Conservation (phyloP, 148 eudicot genomes). For the Polygonum maritimum region DNA sequence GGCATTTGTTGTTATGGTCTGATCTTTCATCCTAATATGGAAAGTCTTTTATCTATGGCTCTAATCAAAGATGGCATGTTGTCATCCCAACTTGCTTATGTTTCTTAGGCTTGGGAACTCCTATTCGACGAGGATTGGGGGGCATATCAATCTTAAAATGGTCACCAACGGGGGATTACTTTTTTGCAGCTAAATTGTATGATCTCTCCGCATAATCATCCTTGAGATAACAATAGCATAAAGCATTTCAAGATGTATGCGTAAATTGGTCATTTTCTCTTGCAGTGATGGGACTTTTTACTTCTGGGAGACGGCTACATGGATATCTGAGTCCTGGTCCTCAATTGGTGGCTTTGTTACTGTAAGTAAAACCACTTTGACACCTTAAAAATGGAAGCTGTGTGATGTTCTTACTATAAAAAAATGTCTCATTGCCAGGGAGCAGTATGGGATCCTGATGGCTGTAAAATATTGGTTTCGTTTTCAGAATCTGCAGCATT, state of each 20-base stretch:
- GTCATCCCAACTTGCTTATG: slow-evolving; percentile 10
- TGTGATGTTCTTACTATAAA: neutral
- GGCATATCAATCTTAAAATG: slow-evolving; percentile 84
- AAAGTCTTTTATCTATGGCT: neutral
- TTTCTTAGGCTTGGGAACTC: slow-evolving; percentile 66
- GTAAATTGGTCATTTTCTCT: slow-evolving; percentile 8
- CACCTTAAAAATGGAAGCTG: neutral
- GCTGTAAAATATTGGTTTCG: slow-evolving; percentile 78
- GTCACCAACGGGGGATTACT: slow-evolving; percentile 96
- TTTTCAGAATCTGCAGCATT: slow-evolving; percentile 74
- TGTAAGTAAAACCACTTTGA: slow-evolving; percentile 30
- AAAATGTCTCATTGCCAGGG: slow-evolving; percentile 39
- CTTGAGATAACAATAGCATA: slow-evolving; percentile 3
- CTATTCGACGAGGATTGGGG: slow-evolving; percentile 90
- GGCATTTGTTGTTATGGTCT: neutral
- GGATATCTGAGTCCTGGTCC: slow-evolving; percentile 97
- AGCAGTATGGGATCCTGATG: slow-evolving; percentile 97
- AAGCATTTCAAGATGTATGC: neutral
- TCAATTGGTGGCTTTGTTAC: slow-evolving; percentile 84
- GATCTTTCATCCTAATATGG: neutral
- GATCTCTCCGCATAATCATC: slow-evolving; percentile 7
- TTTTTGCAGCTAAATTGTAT: slow-evolving; percentile 92
- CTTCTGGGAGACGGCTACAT: slow-evolving; percentile 94
- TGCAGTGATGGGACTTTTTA: slow-evolving; percentile 96
- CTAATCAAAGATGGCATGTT: neutral